Conservation (phyloP, 441 rosid genomes). For the Pelargonium australe region DNA sequence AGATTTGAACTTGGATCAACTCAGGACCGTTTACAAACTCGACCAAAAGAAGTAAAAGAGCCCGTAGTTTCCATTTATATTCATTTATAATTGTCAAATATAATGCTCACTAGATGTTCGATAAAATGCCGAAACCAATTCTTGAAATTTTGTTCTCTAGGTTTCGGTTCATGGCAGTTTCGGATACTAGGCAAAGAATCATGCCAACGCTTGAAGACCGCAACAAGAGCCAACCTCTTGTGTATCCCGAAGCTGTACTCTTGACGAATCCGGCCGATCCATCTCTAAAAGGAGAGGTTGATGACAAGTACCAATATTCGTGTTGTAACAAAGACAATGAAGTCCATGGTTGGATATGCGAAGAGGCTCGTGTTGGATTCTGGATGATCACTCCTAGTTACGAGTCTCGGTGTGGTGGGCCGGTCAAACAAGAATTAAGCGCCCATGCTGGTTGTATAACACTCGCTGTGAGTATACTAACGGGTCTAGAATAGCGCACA, state of each 20-base stretch:
- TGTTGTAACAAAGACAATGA: constrained; percentile 51
- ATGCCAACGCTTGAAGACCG: constrained; percentile 22
- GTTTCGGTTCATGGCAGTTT: constrained; percentile 25
- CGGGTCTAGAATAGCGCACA: too few species aligned
- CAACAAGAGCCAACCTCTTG: constrained; percentile 18
- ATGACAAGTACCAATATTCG: constrained; percentile 72
- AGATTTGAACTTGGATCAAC: constrained; percentile 57
- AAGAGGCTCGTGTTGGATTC: constrained; percentile 55
- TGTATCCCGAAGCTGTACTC: constrained; percentile 24
- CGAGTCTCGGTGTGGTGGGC: constrained; percentile 75
- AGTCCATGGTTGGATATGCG: constrained; percentile 72
- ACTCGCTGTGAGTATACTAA: constrained; percentile 46
- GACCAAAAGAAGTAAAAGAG: constrained; percentile 62
- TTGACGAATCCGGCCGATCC: constrained; percentile 19
- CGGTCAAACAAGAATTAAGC: constrained; percentile 59
- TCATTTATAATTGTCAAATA: too few species aligned
- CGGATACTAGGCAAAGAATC: constrained; percentile 23
- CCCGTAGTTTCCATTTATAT: neutral
- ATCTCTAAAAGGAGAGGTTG: constrained; percentile 39
- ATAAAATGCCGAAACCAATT: too few species aligned
- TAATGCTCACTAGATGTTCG: neutral
- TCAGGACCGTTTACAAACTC: constrained; percentile 73
- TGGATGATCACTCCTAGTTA: constrained; percentile 71
- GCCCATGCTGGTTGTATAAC: constrained; percentile 74
- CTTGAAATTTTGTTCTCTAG: constrained; percentile 2